These are phyloP conservation scores for Fragaria vesca DNA, from an alignment of 306 rosid genomes.

Conservation along the genomic window DNA sequence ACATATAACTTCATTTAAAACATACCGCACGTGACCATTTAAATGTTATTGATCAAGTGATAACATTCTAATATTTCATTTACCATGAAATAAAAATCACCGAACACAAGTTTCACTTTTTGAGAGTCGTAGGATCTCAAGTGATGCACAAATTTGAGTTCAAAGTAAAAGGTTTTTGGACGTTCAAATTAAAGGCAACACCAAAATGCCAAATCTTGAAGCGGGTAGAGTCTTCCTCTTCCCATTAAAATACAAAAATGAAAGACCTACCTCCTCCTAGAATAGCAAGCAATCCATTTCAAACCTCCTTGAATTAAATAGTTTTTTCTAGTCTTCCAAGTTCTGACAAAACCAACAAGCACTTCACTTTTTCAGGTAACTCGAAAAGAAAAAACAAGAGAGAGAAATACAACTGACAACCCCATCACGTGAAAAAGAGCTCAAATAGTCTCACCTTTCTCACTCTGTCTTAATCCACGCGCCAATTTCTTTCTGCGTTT, in stretches of 20 bases:
- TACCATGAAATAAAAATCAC: too few species aligned
- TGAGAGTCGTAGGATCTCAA: not conserved
- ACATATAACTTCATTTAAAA: too few species aligned
- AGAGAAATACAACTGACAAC: conserved; percentile 43
- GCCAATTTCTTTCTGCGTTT: conserved; percentile 30
- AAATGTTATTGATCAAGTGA: too few species aligned
- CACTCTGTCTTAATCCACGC: conserved; percentile 47
- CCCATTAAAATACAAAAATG: not conserved
- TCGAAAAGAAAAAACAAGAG: not conserved
- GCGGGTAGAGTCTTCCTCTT: not conserved
- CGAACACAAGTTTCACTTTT: not conserved
- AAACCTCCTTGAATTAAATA: too few species aligned
- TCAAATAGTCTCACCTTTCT: conserved; percentile 23
- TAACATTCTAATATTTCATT: too few species aligned
- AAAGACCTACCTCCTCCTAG: not conserved
- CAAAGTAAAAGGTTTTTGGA: not conserved
- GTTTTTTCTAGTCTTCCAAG: conserved; percentile 18
- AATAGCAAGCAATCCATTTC: not conserved
- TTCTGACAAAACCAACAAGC: conserved; percentile 41
- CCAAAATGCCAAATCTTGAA: not conserved
- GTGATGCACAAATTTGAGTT: not conserved
- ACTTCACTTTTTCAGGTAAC: conserved; percentile 21
- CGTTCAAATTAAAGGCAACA: not conserved
- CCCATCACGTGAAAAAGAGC: conserved; percentile 54
- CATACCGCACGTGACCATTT: too few species aligned